Conservation (phyloP, 2,329 filamentous ascomycete species). For the Lasiodiplodia theobromae region DNA sequence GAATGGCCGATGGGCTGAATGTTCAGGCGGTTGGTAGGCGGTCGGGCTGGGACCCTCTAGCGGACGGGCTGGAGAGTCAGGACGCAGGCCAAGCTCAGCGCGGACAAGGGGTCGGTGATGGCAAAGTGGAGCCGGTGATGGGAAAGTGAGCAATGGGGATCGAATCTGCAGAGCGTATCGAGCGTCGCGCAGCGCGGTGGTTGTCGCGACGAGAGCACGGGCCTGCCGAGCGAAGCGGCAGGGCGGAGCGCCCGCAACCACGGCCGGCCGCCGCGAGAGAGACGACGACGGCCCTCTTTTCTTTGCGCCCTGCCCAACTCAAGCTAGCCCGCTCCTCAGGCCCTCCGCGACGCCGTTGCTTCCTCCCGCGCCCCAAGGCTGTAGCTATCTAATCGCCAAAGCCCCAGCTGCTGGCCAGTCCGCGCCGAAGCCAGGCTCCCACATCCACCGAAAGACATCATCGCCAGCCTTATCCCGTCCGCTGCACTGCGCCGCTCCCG, state of each 20-base stretch:
- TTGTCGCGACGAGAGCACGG: neutral
- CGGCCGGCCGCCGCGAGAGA: neutral
- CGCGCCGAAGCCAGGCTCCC: constrained; percentile 8
- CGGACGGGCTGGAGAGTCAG: constrained; percentile 9
- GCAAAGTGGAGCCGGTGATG: constrained; percentile 24
- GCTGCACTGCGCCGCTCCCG: constrained; percentile 11
- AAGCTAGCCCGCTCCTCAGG: neutral
- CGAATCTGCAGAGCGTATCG: constrained; percentile 19
- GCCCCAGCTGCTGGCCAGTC: neutral
- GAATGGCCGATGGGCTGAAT: neutral
- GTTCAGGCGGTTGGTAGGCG: neutral
- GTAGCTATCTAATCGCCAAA: constrained; percentile 6
- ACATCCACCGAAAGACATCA: constrained; percentile 17
- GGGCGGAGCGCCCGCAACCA: constrained; percentile 12
- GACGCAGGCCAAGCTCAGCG: constrained; percentile 13
- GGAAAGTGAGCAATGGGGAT: constrained; percentile 26
- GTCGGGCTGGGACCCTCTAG: neutral
- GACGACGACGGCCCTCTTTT: neutral
- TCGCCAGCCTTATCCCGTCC: constrained; percentile 12
- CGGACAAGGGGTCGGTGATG: constrained; percentile 20
- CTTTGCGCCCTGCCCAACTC: constrained; percentile 1
- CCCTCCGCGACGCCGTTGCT: constrained; percentile 3
- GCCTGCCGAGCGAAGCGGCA: neutral
- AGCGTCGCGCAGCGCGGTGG: neutral
- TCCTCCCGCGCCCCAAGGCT: constrained; percentile 10